Evolutionary conservation across 2,329 filamentous ascomycete species (phyloP).

Genomic region (Hypoxylon sp.): DNA sequence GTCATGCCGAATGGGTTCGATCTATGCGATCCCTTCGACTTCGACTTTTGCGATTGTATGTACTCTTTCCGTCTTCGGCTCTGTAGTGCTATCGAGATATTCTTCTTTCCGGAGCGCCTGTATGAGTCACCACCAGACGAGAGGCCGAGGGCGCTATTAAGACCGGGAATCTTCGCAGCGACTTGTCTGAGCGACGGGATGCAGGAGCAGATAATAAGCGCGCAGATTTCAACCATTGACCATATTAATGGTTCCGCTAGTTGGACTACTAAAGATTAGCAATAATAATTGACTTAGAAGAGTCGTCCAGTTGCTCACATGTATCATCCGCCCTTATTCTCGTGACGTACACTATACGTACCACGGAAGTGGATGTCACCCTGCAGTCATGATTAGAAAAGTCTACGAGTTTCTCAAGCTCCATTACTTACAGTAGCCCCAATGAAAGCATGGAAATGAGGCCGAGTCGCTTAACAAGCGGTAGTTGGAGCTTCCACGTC

Average conservation of each 20-base stretch:
- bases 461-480: conserved; percentile 36
- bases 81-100: conserved; percentile 26
- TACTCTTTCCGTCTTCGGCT: conserved; percentile 33
- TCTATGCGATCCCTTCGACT: conserved; percentile 18
- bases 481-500: conserved; percentile 44
- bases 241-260: conserved; percentile 50
- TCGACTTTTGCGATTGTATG: conserved; percentile 36
- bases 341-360: conserved; percentile 41
- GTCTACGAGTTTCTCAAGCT: too few relatives aligned
- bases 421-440: conserved; percentile 41
- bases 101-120: not conserved
- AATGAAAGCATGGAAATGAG: conserved; percentile 42
- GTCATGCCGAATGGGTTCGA: conserved; percentile 34
- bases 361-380: conserved; percentile 39
- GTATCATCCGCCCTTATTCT: conserved; percentile 37
- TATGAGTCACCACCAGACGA: conserved; percentile 37
- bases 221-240: conserved; percentile 52
- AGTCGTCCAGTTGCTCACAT: conserved; percentile 28
- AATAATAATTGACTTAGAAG: not conserved
- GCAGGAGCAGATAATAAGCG: conserved; percentile 53
- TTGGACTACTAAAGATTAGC: conserved; percentile 42
- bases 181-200: conserved; percentile 52
- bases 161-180: conserved; percentile 48
- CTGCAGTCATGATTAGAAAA: conserved; percentile 26
- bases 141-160: conserved; percentile 51